Conservation (phyloP, 2,329 filamentous ascomycete genomes). For the Penicillium griseofulvum region DNA sequence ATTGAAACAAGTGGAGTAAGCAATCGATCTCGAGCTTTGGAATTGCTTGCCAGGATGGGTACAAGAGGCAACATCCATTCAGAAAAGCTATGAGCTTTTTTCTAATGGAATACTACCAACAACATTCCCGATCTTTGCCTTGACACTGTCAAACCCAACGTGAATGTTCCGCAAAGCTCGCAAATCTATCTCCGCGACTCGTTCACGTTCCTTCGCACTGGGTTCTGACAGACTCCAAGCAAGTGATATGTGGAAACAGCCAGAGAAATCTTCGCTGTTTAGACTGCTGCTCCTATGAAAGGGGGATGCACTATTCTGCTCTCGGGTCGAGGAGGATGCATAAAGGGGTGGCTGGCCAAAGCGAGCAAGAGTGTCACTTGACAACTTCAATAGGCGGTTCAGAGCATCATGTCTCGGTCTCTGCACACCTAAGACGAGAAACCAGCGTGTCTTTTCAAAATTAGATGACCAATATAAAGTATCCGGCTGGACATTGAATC, state of each 20-base stretch:
- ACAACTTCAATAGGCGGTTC: conserved; percentile 60
- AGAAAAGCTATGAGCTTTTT: background rate
- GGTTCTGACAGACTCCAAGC: conserved; percentile 72
- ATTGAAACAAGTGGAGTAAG: background rate
- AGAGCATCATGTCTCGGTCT: conserved; percentile 54
- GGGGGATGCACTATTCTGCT: background rate
- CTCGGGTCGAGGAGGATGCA: conserved; percentile 13
- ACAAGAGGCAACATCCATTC: background rate
- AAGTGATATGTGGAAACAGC: conserved; percentile 82
- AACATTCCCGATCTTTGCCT: conserved; percentile 72
- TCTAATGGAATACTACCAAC: conserved; percentile 46
- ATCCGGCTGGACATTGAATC: conserved; percentile 48
- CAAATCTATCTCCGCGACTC: conserved; percentile 24
- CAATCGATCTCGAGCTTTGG: background rate
- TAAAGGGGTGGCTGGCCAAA: conserved; percentile 74
- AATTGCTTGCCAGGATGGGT: background rate
- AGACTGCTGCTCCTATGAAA: conserved; percentile 1
- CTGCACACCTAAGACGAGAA: conserved; percentile 70
- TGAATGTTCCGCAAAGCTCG: conserved; percentile 42
- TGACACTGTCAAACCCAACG: conserved; percentile 61
- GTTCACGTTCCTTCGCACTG: conserved; percentile 41
- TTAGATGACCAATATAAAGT: conserved; percentile 65
- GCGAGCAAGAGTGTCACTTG: conserved; percentile 60
- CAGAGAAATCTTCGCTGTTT: conserved; percentile 43
- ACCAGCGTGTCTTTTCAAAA: conserved; percentile 69